A percentile compares a stretch with the other conserved stretches of the same genome.
These are phyloP conservation scores for Penicillium expansum DNA, from an alignment of 2,329 filamentous ascomycete species.

Conservation along the genomic window DNA sequence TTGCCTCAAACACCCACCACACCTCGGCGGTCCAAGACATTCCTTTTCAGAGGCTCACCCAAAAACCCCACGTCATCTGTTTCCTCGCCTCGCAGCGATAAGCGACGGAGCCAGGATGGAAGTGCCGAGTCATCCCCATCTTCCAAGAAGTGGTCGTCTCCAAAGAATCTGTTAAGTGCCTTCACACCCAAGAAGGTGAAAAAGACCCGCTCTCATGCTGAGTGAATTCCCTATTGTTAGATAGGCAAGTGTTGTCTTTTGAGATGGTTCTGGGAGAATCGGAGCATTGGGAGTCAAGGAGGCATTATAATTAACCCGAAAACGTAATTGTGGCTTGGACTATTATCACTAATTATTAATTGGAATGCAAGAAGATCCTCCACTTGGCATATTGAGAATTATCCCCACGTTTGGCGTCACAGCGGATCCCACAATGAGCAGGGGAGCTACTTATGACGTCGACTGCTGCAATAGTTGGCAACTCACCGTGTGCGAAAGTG, in stretches of 20 bases:
- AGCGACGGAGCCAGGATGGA: slow-evolving; percentile 13
- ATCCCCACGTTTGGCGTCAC: slow-evolving; percentile 10
- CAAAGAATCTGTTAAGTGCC: slow-evolving; percentile 16
- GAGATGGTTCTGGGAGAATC: neutral
- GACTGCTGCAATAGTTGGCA: slow-evolving; percentile 8
- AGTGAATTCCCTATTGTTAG: slow-evolving; percentile 6
- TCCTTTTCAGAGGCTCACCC: slow-evolving; percentile 13
- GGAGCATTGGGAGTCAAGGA: neutral
- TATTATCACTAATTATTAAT: neutral
- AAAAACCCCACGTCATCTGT: slow-evolving; percentile 7
- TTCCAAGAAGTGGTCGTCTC: slow-evolving; percentile 23
- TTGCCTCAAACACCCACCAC: slow-evolving; percentile 15
- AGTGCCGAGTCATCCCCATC: slow-evolving; percentile 10
- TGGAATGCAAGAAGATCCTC: slow-evolving; percentile 8
- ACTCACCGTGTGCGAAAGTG: slow-evolving; percentile 7
- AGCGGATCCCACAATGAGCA: slow-evolving; percentile 1
- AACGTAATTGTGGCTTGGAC: slow-evolving; percentile 12
- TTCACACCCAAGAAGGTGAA: slow-evolving; percentile 19
- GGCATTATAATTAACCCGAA: slow-evolving; percentile 11
- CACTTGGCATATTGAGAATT: neutral
- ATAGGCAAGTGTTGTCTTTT: neutral
- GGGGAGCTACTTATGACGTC: slow-evolving; percentile 11
- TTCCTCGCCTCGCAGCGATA: slow-evolving; percentile 18
- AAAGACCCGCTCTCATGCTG: slow-evolving; percentile 4
- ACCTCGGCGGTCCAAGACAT: slow-evolving; percentile 14